phyloP scores from a whole-genome alignment of 2,329 filamentous ascomycete genomes.

The Curvularia eragrostidis region DNA sequence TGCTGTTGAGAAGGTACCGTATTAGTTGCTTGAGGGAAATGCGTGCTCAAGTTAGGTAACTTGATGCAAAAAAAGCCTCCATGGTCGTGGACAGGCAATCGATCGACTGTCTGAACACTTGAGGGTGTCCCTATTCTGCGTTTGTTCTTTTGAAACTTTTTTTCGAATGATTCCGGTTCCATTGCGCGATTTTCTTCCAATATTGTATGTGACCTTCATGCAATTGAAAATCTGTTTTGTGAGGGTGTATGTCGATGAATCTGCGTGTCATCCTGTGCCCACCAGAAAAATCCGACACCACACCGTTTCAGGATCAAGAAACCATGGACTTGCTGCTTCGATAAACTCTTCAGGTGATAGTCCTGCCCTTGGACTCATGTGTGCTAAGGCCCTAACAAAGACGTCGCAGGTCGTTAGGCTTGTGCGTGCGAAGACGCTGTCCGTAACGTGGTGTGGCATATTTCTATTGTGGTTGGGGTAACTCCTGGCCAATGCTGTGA shows the following conservation, averaged over 20 bases:
- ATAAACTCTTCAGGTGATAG: slow-evolving; percentile 41
- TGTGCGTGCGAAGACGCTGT: slow-evolving; percentile 41
- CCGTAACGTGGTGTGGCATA: slow-evolving; percentile 41
- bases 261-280: slow-evolving; percentile 56
- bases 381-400: slow-evolving; percentile 40
- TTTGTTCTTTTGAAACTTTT: too few relatives aligned
- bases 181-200: not conserved
- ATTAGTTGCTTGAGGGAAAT: slow-evolving; percentile 28
- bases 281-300: slow-evolving; percentile 43
- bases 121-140: not conserved
- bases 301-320: slow-evolving; percentile 42
- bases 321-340: slow-evolving; percentile 42
- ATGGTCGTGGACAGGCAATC: not conserved
- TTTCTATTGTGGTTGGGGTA: not conserved
- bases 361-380: slow-evolving; percentile 27
- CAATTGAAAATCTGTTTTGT: not conserved
- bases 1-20: slow-evolving; percentile 48
- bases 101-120: not conserved
- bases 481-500: not conserved
- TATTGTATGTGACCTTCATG: not conserved
- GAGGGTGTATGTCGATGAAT: not conserved
- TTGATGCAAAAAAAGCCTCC: not conserved
- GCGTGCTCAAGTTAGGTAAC: too few relatives aligned
- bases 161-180: not conserved
- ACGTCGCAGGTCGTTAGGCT: slow-evolving; percentile 44